Conservation (phyloP, 257 asterid genomes). For the Fraxinus pennsylvanica region DNA sequence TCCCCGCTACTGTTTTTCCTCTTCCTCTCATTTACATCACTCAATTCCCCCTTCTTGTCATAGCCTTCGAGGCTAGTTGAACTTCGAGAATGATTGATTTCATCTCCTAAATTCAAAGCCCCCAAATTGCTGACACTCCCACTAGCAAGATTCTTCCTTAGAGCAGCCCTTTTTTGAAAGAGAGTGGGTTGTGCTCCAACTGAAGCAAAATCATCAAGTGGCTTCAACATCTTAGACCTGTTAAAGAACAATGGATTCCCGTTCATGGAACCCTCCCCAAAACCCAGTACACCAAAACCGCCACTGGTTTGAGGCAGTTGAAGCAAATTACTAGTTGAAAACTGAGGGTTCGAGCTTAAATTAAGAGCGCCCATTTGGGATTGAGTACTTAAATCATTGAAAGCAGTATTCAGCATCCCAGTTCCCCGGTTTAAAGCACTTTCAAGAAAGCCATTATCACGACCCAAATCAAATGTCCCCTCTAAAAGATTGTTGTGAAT, state of each 20-base stretch:
- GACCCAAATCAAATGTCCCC: slow-evolving; percentile 51
- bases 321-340: slow-evolving; percentile 30
- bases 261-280: slow-evolving; percentile 38
- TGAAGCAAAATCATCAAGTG: slow-evolving; percentile 69
- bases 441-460: slow-evolving; percentile 64
- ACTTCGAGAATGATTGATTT: slow-evolving; percentile 32
- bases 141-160: slow-evolving; percentile 47
- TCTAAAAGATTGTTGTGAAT: slow-evolving; percentile 43
- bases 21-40: slow-evolving; percentile 37
- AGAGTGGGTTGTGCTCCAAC: slow-evolving; percentile 81
- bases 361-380: slow-evolving; percentile 38
- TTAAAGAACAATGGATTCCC: slow-evolving; percentile 44
- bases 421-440: slow-evolving; percentile 34
- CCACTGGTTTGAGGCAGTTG: slow-evolving; percentile 37
- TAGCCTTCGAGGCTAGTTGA: slow-evolving; percentile 18
- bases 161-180: slow-evolving; percentile 92
- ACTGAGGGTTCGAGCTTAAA: slow-evolving; percentile 38
- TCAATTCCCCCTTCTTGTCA: slow-evolving; percentile 29
- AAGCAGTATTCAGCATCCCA: slow-evolving; percentile 35
- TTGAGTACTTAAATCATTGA: slow-evolving; percentile 45
- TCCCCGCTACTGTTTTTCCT: slow-evolving; percentile 57
- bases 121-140: slow-evolving; percentile 39
- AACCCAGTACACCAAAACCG: slow-evolving; percentile 43
- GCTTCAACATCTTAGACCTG: slow-evolving; percentile 75
- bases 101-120: slow-evolving; percentile 43